phyloP scores from a whole-genome alignment of 345 rosid species.

The Rhodamnia rubescens region DNA sequence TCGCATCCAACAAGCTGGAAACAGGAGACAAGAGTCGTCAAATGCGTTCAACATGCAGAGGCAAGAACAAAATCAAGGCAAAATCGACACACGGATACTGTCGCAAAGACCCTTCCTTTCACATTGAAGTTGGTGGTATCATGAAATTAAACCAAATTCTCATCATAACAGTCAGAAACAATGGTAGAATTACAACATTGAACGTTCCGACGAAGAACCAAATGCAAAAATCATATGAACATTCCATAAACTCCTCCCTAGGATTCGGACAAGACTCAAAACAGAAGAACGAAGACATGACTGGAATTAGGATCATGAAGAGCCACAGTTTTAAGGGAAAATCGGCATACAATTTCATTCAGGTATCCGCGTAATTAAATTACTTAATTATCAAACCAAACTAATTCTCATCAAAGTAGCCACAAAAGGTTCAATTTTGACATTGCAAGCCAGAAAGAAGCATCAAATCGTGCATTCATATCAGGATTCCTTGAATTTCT shows the following conservation, averaged over 20 bases:
- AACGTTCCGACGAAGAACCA: not conserved
- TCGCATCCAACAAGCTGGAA: conserved; percentile 50
- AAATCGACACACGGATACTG: not conserved
- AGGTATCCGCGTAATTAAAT: not conserved
- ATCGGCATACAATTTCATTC: not conserved
- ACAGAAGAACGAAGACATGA: not conserved
- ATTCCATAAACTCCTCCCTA: not conserved
- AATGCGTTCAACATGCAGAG: not conserved
- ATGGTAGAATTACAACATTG: not conserved
- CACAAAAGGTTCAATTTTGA: not conserved
- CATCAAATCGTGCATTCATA: not conserved
- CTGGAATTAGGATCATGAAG: not conserved
- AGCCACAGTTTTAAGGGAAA: not conserved
- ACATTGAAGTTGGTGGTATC: not conserved
- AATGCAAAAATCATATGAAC: not conserved
- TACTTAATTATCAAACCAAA: not conserved
- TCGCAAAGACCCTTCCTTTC: not conserved
- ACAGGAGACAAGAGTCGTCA: not conserved
- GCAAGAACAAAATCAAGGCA: not conserved
- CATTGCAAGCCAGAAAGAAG: not conserved
- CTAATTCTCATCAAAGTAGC: not conserved
- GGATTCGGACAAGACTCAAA: not conserved
- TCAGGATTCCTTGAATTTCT: not conserved
- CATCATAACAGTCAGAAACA: not conserved
- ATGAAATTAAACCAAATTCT: not conserved